Evolutionary conservation across 2,329 filamentous ascomycete genomes (phyloP), one percentile per base, ranked within the genome.

Genomic region (Penicillium sp.): DNA sequence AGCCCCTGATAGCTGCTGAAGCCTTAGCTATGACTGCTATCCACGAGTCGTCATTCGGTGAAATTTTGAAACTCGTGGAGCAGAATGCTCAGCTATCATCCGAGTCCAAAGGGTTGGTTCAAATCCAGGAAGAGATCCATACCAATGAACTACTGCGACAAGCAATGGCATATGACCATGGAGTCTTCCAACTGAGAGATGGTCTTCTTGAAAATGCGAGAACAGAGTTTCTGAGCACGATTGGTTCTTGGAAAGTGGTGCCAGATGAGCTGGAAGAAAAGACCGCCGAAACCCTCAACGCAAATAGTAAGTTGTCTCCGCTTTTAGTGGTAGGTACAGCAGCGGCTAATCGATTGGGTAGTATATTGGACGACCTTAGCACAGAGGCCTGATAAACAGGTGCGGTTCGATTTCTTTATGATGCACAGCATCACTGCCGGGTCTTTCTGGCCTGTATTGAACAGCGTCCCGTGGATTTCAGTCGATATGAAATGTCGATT

Each of bases 1-100:
- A 92, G 67, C 88, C 89, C 1, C 86, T 85, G 29, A 84, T 94
- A 56, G 80, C 95, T 18, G 88, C 89, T 8, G 84, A 91, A 73
- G 90, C 78, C 1, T 80, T 95, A 7, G 89, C 90, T 1, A 87
- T 92, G 74, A 80, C 87, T 1, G 83, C 86, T 9, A 82, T 88
- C 3, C 89, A 93, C 65, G 34, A 36, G 7, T 36, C 34, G n/a
- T n/a, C 34, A 18, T 36, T 36, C 30, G 59, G 59, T 6, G 50
- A 55, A 3, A 46, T 56, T 10, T 34, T 61, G 29, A 29, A 44
- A 18, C 27, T 47, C 6, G 38, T 56, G 7, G 59, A 61, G 26
- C 3, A 46, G 3, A 19, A 23, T 13, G 38, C 47, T 2, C 26
- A 30, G 4, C 3, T 34, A 32, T 53, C 16, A 18, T 9, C 30